Percentiles rank a stretch among this genome's conserved stretches.
phyloP scores from a whole-genome alignment of 805 yeast genomes.

The Teunomyces stri region DNA sequence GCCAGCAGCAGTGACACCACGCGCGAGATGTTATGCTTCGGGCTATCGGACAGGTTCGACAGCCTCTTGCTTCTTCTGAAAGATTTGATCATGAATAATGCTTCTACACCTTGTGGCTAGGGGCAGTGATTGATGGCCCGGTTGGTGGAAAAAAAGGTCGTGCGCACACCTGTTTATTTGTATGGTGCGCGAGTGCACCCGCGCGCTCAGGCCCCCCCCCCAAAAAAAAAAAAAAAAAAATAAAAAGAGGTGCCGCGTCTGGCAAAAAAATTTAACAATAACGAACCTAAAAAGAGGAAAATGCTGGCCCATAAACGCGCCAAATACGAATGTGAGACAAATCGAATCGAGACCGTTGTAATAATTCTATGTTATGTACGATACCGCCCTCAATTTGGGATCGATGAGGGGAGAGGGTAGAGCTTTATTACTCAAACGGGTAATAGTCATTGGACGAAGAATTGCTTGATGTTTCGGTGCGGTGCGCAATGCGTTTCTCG shows the following conservation, averaged over 20 bases:
- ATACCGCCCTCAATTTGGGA: not conserved
- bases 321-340: too few species aligned
- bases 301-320: too few species aligned
- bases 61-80: conserved; percentile 42
- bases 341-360: not conserved
- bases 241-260: too few species aligned
- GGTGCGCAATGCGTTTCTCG: not conserved
- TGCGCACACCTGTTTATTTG: not conserved
- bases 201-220: not conserved
- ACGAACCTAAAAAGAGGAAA: too few species aligned
- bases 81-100: conserved; percentile 34
- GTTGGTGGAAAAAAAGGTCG: not conserved
- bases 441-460: not conserved
- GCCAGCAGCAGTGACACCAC: conserved; percentile 20
- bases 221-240: too few species aligned
- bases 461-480: too few species aligned
- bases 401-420: too few species aligned
- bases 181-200: too few species aligned
- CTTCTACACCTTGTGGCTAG: not conserved
- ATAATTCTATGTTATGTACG: not conserved
- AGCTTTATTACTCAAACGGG: not conserved
- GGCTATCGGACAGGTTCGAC: conserved; percentile 26
- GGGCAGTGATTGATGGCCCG: not conserved
- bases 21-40: conserved; percentile 29
- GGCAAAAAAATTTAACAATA: too few species aligned